These are phyloP conservation scores for Teratosphaeria viscida DNA, from an alignment of 2,329 filamentous ascomycete genomes.

Conservation along the genomic window DNA sequence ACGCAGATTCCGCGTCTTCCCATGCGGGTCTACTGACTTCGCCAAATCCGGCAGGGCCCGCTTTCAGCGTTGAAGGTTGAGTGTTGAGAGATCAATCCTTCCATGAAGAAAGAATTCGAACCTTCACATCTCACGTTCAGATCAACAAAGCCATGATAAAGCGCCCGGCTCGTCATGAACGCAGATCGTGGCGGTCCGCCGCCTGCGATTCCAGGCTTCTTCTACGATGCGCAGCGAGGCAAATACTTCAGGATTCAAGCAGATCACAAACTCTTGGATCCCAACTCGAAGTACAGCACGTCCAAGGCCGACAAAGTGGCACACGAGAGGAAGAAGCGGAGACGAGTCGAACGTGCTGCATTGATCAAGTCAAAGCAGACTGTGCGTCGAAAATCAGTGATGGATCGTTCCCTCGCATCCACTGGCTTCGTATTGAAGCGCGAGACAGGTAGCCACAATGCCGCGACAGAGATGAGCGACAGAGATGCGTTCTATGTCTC, in stretches of 20 bases:
- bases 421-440: slow-evolving; percentile 4
- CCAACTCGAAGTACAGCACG: slow-evolving; percentile 30
- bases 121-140: no score
- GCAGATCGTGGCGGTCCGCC: background rate
- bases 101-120: no score
- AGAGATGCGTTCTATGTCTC: slow-evolving; percentile 12
- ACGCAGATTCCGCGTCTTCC: background rate
- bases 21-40: background rate
- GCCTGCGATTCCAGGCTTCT: background rate
- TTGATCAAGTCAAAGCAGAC: slow-evolving; percentile 14
- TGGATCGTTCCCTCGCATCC: slow-evolving; percentile 4
- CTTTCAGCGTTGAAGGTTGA: background rate
- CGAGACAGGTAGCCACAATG: slow-evolving; percentile 3
- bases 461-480: slow-evolving; percentile 6
- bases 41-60: background rate
- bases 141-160: background rate
- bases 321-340: slow-evolving; percentile 23
- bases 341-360: slow-evolving; percentile 10
- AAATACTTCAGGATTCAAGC: slow-evolving; percentile 41
- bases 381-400: slow-evolving; percentile 1
- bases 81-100: background rate
- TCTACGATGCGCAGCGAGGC: slow-evolving; percentile 31
- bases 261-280: slow-evolving; percentile 24
- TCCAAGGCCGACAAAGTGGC: slow-evolving; percentile 29
- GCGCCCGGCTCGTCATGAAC: background rate